phyloP scores from a whole-genome alignment of 2,329 filamentous ascomycete species.

The Fusarium chuoi region DNA sequence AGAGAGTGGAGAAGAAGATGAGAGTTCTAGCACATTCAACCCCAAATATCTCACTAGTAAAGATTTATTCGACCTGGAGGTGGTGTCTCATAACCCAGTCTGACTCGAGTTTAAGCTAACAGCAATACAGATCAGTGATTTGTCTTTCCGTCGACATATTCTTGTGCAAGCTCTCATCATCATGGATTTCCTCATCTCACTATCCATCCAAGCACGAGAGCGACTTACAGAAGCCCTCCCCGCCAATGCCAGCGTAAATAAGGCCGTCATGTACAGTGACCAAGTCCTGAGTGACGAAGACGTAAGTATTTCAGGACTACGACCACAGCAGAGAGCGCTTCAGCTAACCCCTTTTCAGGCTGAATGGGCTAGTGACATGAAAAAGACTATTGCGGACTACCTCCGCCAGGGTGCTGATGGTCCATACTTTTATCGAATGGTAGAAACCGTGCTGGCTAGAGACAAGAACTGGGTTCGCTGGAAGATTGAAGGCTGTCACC shows the following conservation, averaged over 20 bases:
- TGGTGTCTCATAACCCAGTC: slow-evolving; percentile 48
- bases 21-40: slow-evolving; percentile 72
- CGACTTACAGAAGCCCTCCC: slow-evolving; percentile 65
- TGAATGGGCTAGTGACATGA: slow-evolving; percentile 86
- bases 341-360: slow-evolving; percentile 59
- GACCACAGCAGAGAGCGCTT: neutral
- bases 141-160: slow-evolving; percentile 93
- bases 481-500: slow-evolving; percentile 94
- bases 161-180: slow-evolving; percentile 95
- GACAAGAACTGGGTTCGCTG: slow-evolving; percentile 99
- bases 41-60: slow-evolving; percentile 98
- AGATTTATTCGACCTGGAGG: slow-evolving; percentile 95
- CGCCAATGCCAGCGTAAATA: slow-evolving; percentile 75
- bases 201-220: slow-evolving; percentile 83
- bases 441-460: slow-evolving; percentile 92
- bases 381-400: slow-evolving; percentile 82
- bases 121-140: slow-evolving; percentile 77
- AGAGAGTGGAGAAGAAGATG: slow-evolving; percentile 63
- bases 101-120: slow-evolving; percentile 33
- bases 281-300: slow-evolving; percentile 83
- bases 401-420: slow-evolving; percentile 84
- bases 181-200: slow-evolving; percentile 92
- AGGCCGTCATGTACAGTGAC: slow-evolving; percentile 83
- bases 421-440: slow-evolving; percentile 94
- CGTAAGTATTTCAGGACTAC: slow-evolving; percentile 60